A percentile compares a stretch with the other conserved stretches of the same genome.
Evolutionary conservation across 2,329 filamentous ascomycete species (phyloP).

Genomic region (Neoascochyta sp.): DNA sequence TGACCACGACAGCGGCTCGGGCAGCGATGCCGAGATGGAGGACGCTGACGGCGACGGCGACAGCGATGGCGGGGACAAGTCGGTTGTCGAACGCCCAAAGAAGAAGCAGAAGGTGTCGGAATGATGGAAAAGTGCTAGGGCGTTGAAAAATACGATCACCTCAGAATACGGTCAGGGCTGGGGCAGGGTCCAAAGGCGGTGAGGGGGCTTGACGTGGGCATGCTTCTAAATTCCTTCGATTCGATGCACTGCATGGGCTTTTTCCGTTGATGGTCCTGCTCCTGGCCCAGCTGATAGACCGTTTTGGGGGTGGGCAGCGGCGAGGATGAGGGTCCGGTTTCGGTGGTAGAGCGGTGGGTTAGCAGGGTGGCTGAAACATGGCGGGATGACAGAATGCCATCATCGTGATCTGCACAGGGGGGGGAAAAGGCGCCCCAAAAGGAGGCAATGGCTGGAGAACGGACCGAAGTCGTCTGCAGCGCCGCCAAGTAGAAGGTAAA

Average conservation of each 20-base stretch:
- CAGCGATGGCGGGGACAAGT: conserved; percentile 49
- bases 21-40: conserved; percentile 61
- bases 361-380: conserved; percentile 11
- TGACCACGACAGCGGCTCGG: conserved; percentile 79
- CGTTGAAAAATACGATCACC: too few species aligned
- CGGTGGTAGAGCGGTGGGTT: too few species aligned
- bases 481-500: conserved; percentile 19
- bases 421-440: conserved; percentile 5
- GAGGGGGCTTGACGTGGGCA: conserved; percentile 16
- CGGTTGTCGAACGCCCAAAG: conserved; percentile 57
- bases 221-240: conserved; percentile 20
- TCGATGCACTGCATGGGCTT: conserved; percentile 20
- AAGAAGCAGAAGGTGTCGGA: conserved; percentile 58
- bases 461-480: conserved; percentile 19
- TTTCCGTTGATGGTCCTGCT: conserved; percentile 6
- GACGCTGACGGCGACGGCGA: conserved; percentile 58
- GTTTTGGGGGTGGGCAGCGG: too few species aligned
- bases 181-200: conserved; percentile 5
- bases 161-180: too few species aligned
- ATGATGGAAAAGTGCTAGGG: conserved; percentile 11
- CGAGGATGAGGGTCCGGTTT: too few species aligned
- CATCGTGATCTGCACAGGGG: conserved; percentile 18
- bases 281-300: too few species aligned
- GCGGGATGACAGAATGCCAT: conserved; percentile 13
- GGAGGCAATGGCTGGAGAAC: conserved; percentile 16